Evolutionary conservation across 345 rosid genomes (phyloP).

Genomic region (Dovyalis caffra): DNA sequence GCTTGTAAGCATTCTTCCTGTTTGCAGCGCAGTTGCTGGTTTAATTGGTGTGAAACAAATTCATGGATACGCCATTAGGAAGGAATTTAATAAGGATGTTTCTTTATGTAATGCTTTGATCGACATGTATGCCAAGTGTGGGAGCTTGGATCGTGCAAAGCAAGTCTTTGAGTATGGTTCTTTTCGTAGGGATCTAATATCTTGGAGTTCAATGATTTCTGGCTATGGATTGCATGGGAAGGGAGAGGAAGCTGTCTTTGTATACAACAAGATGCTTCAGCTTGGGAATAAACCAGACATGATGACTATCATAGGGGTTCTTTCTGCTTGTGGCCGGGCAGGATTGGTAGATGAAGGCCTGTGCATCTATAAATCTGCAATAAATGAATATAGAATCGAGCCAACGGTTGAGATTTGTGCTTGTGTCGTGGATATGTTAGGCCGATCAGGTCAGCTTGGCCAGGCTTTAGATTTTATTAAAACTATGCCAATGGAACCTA

Average conservation of each 20-base stretch:
- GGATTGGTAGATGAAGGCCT: slow-evolving; percentile 59
- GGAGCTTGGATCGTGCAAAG: slow-evolving; percentile 53
- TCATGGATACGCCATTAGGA: slow-evolving; percentile 60
- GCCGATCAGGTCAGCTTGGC: slow-evolving; percentile 55
- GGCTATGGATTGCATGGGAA: slow-evolving; percentile 72
- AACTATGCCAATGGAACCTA: slow-evolving; percentile 54
- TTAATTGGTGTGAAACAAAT: slow-evolving; percentile 51
- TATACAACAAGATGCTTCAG: slow-evolving; percentile 51
- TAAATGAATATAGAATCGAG: slow-evolving; percentile 39
- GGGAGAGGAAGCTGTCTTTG: slow-evolving; percentile 53
- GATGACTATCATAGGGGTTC: slow-evolving; percentile 53
- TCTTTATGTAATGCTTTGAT: slow-evolving; percentile 61
- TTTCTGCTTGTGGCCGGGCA: slow-evolving; percentile 62
- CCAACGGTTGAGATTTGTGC: slow-evolving; percentile 62
- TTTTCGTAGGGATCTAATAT: slow-evolving; percentile 44
- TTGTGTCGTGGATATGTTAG: slow-evolving; percentile 63
- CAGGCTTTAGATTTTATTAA: slow-evolving; percentile 51
- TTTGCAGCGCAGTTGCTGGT: slow-evolving; percentile 48
- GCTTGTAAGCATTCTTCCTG: slow-evolving; percentile 59
- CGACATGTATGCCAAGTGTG: slow-evolving; percentile 63
- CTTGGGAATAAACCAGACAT: slow-evolving; percentile 49
- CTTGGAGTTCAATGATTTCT: slow-evolving; percentile 71
- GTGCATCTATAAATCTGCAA: slow-evolving; percentile 34
- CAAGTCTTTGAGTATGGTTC: slow-evolving; percentile 41
- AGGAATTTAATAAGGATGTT: slow-evolving; percentile 28